These are phyloP conservation scores for Colletotrichum liaoningense DNA, from an alignment of 2,329 filamentous ascomycete species.

Conservation along the genomic window DNA sequence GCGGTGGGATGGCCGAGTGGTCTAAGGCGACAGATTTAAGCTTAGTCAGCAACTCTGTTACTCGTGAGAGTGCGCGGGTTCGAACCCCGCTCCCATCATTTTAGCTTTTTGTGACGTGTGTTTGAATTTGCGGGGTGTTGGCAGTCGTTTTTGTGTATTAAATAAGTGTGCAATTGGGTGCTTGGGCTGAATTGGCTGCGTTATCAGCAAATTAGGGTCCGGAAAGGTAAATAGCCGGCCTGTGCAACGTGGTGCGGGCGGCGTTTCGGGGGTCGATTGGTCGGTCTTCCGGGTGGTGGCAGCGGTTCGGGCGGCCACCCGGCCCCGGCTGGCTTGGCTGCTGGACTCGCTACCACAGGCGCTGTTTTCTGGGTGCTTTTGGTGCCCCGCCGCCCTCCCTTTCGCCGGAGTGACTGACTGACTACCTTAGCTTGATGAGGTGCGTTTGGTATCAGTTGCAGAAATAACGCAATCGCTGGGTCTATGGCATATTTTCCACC, in stretches of 20 bases:
- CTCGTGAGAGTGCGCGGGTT: slow-evolving; percentile 34
- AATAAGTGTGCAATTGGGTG: no score
- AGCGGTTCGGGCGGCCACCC: not conserved
- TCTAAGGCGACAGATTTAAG: slow-evolving; percentile 36
- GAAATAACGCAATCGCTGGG: slow-evolving; percentile 34
- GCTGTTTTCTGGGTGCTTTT: not conserved
- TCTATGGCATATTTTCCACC: slow-evolving; percentile 8
- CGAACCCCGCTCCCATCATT: slow-evolving; percentile 34
- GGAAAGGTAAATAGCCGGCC: no score
- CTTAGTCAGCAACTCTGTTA: slow-evolving; percentile 22
- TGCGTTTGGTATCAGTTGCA: not conserved
- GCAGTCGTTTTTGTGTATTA: no score
- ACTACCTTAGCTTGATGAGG: not conserved
- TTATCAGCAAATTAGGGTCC: no score
- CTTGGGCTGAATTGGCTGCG: no score
- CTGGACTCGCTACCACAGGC: not conserved
- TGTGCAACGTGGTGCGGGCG: not conserved
- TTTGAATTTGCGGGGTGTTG: not conserved
- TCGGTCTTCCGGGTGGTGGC: not conserved
- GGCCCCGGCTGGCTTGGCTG: not conserved
- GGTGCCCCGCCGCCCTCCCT: not conserved
- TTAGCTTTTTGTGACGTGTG: not conserved
- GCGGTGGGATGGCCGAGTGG: slow-evolving; percentile 35
- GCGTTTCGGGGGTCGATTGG: not conserved
- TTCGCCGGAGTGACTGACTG: not conserved